Conservation (phyloP, 2,329 filamentous ascomycete species). For the Beauveria asiatica region DNA sequence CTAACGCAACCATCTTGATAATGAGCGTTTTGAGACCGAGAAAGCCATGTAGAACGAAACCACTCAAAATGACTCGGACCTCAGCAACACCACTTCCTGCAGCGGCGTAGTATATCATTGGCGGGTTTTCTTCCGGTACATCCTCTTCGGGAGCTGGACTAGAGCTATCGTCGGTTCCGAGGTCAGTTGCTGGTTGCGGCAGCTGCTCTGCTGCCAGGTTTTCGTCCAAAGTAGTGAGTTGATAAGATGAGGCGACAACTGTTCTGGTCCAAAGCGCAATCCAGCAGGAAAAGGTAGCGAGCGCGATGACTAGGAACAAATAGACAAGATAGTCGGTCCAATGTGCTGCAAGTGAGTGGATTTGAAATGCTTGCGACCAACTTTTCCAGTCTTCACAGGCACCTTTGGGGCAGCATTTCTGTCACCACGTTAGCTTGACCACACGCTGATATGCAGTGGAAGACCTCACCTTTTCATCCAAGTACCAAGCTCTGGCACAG, state of each 20-base stretch:
- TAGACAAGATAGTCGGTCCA: conserved; percentile 75
- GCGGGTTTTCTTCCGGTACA: conserved; percentile 36
- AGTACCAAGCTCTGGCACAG: conserved; percentile 63
- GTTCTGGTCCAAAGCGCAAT: conserved; percentile 89
- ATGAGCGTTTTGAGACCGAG: conserved; percentile 79
- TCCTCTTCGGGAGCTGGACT: conserved; percentile 33
- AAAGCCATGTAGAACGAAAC: conserved; percentile 94
- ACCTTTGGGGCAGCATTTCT: conserved; percentile 48
- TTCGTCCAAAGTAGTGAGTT: conserved; percentile 82
- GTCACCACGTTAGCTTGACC: conserved; percentile 11
- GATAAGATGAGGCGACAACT: conserved; percentile 80
- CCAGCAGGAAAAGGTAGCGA: conserved; percentile 66
- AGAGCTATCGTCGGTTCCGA: conserved; percentile 35
- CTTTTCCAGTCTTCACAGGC: conserved; percentile 48
- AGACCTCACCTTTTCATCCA: conserved; percentile 56
- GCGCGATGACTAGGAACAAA: conserved; percentile 58
- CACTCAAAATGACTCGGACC: conserved; percentile 94
- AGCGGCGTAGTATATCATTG: conserved; percentile 92
- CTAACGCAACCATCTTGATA: conserved; percentile 73
- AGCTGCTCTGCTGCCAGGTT: conserved; percentile 65
- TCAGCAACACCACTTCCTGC: conserved; percentile 95
- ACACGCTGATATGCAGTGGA: too few relatives aligned
- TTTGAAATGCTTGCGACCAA: conserved; percentile 44
- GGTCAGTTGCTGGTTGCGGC: conserved; percentile 30
- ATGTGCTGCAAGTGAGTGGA: conserved; percentile 35